A percentile compares a stretch with the other conserved stretches of the same genome.
These are phyloP conservation scores for Exophiala viscosa DNA, from an alignment of 2,329 filamentous ascomycete species.

Conservation along the genomic window DNA sequence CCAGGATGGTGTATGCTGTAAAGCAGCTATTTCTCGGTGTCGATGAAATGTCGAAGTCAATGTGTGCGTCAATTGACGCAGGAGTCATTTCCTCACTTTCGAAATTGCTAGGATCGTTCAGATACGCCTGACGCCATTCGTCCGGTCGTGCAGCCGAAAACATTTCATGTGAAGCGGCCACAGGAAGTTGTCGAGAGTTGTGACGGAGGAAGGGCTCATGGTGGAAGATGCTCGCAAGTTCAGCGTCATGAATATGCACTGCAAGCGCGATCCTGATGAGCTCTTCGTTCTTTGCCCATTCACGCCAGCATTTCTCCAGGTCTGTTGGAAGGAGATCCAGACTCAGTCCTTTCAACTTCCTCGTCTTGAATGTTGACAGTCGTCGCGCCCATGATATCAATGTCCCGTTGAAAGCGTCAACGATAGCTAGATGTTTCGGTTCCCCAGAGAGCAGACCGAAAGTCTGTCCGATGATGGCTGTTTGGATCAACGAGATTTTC, in stretches of 20 bases:
- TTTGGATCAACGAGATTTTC: constrained; percentile 30
- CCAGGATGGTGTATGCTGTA: constrained; percentile 24
- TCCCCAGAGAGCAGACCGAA: constrained; percentile 32
- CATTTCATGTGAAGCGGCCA: constrained; percentile 18
- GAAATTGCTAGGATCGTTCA: constrained; percentile 21
- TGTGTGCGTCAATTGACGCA: constrained; percentile 17
- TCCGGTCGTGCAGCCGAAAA: constrained; percentile 20
- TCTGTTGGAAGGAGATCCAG: constrained; percentile 12
- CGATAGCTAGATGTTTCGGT: constrained; percentile 30
- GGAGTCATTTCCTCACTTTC: constrained; percentile 7
- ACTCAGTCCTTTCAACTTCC: constrained; percentile 20
- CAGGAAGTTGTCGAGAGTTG: constrained; percentile 19
- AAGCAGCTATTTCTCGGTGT: constrained; percentile 20
- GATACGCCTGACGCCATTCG: constrained; percentile 22
- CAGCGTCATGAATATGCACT: constrained; percentile 25
- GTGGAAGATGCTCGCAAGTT: constrained; percentile 28
- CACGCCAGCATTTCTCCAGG: constrained; percentile 26
- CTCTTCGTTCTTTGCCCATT: constrained; percentile 31
- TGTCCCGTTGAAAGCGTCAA: constrained; percentile 33
- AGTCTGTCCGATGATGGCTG: constrained; percentile 32
- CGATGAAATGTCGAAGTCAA: constrained; percentile 19
- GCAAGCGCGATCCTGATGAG: constrained; percentile 30
- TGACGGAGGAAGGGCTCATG: constrained; percentile 24
- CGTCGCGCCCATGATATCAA: constrained; percentile 32
- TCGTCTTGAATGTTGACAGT: constrained; percentile 25